These are phyloP conservation scores for Trametes sp. DNA, from an alignment of 1,284 basidiomycete species.

Conservation along the genomic window DNA sequence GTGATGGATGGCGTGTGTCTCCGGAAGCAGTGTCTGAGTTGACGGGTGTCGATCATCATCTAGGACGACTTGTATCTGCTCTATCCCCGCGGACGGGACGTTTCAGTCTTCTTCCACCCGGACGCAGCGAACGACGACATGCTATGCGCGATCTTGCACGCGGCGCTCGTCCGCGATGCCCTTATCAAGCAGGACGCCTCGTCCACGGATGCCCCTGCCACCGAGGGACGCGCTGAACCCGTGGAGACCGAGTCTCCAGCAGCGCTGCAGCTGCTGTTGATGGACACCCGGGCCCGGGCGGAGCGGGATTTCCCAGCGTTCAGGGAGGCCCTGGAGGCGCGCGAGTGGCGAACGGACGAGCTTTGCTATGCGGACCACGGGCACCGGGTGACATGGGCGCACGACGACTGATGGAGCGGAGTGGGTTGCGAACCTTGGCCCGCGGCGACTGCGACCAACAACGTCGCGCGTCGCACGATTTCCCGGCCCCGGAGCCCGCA, in stretches of 20 bases:
- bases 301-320: conserved; percentile 33
- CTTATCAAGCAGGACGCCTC: conserved; percentile 10
- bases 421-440: background rate
- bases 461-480: conserved; percentile 14
- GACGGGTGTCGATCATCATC: conserved; percentile 9
- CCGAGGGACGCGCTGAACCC: background rate
- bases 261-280: conserved; percentile 24
- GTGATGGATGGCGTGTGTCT: conserved; percentile 12
- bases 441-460: background rate
- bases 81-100: conserved; percentile 29
- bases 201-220: background rate
- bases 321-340: conserved; percentile 33
- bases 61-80: conserved; percentile 42
- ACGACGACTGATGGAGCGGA: conserved; percentile 5
- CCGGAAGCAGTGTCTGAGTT: conserved; percentile 2
- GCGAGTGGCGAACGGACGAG: conserved; percentile 42
- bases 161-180: conserved; percentile 33
- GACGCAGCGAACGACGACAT: conserved; percentile 40
- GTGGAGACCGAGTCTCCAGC: background rate
- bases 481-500: background rate
- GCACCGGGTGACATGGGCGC: conserved; percentile 39
- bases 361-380: conserved; percentile 42
- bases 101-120: conserved; percentile 39
- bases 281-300: conserved; percentile 29
- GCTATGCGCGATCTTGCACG: conserved; percentile 39